Percentiles rank a stretch among this genome's conserved stretches.
Evolutionary conservation across 306 rosid genomes (phyloP).

Genomic region (Lablab purpureus): DNA sequence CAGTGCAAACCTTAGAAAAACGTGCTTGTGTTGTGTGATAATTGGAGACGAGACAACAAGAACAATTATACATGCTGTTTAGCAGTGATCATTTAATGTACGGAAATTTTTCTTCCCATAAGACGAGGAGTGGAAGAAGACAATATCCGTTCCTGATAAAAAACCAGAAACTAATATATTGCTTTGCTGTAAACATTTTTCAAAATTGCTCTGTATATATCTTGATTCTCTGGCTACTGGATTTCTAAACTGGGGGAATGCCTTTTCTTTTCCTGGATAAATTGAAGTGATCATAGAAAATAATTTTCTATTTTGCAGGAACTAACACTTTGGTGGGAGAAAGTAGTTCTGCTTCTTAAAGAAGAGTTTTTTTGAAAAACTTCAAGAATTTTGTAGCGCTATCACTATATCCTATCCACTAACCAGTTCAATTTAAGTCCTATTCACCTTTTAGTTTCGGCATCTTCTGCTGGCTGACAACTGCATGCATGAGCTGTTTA

Average conservation of each 20-base stretch:
- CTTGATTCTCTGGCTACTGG: neutral
- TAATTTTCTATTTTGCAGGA: neutral
- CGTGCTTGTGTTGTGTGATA: slow-evolving; percentile 8
- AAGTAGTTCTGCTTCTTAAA: slow-evolving; percentile 1
- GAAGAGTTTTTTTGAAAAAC: neutral
- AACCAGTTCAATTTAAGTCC: neutral
- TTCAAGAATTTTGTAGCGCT: neutral
- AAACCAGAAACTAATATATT: neutral
- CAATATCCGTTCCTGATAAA: neutral
- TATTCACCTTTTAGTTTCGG: slow-evolving; percentile 2
- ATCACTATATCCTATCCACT: neutral
- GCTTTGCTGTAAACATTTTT: neutral
- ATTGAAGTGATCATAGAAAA: neutral
- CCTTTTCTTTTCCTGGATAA: neutral
- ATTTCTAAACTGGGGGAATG: neutral
- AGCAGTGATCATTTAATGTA: neutral
- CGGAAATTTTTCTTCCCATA: slow-evolving; percentile 8
- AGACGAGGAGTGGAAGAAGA: neutral
- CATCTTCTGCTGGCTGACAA: neutral
- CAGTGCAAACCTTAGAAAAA: neutral
- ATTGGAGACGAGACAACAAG: neutral
- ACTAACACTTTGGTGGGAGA: neutral
- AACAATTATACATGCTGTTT: slow-evolving; percentile 3
- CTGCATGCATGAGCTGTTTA: neutral
- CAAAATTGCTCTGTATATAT: neutral